phyloP scores from a whole-genome alignment of 257 asterid genomes.

The Solanum medicagineum region DNA sequence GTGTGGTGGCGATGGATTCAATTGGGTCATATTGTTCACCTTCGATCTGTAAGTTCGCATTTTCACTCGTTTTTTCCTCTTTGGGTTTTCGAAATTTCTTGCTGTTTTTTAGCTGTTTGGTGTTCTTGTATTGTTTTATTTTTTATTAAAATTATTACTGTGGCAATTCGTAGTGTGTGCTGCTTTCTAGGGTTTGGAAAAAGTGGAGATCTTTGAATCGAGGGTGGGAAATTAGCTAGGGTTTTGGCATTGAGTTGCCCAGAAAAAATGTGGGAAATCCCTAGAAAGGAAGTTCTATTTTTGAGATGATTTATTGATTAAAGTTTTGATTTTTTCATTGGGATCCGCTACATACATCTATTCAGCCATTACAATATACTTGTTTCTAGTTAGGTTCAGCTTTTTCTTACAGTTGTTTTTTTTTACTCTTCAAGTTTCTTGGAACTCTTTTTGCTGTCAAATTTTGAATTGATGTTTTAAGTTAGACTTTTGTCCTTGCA shows the following conservation, averaged over 20 bases:
- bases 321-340: background rate
- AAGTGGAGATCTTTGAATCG: conserved; percentile 3
- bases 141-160: background rate
- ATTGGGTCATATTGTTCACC: background rate
- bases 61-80: background rate
- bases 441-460: background rate
- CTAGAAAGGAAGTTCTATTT: background rate
- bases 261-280: background rate
- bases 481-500: background rate
- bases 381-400: background rate
- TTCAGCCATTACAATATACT: background rate
- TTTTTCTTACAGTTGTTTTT: background rate
- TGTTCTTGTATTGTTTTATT: background rate
- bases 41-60: conserved; percentile 5
- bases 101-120: background rate
- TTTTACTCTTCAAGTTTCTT: background rate
- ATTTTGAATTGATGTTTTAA: background rate
- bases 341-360: background rate
- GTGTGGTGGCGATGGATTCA: background rate
- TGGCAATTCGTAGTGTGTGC: background rate
- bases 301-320: background rate
- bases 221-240: background rate
- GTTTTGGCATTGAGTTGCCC: background rate
- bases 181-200: background rate
- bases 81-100: background rate